Conservation (phyloP, 1,284 basidiomycete genomes). For the Naganishia sp. region DNA sequence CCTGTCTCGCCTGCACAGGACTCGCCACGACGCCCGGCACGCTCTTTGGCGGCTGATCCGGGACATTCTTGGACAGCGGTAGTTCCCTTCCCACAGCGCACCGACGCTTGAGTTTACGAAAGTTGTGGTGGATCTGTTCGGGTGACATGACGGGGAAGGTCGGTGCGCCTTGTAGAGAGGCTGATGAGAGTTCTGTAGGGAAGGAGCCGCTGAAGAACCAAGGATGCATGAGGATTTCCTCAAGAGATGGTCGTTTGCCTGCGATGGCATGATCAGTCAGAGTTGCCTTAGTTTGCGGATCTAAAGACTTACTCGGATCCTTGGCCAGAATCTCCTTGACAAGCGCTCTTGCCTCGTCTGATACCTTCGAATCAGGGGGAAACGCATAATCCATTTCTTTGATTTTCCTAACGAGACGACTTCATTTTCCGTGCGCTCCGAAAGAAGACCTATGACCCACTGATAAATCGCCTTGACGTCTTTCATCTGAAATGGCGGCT, state of each 20-base stretch:
- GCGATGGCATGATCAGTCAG: conserved; percentile 34
- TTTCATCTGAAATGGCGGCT: conserved; percentile 96
- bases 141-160: conserved; percentile 71
- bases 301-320: conserved; percentile 60
- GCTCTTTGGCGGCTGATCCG: conserved; percentile 35
- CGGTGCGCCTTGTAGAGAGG: conserved; percentile 72
- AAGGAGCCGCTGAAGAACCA: conserved; percentile 85
- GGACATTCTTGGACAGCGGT: conserved; percentile 35
- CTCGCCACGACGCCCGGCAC: conserved; percentile 30
- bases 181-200: conserved; percentile 74
- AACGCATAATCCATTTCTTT: conserved; percentile 93
- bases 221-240: conserved; percentile 78
- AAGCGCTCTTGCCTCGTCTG: conserved; percentile 71
- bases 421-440: conserved; percentile 29
- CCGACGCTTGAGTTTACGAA: conserved; percentile 54
- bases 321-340: conserved; percentile 83
- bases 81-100: conserved; percentile 44
- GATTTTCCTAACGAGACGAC: conserved; percentile 67
- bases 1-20: conserved; percentile 32
- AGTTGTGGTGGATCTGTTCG: conserved; percentile 67
- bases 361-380: conserved; percentile 73
- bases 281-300: not conserved
- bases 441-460: conserved; percentile 55
- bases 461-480: conserved; percentile 94
- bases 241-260: conserved; percentile 73